Evolutionary conservation across 176 grass and related monocot genomes (phyloP).

Genomic region (Canna indica): DNA sequence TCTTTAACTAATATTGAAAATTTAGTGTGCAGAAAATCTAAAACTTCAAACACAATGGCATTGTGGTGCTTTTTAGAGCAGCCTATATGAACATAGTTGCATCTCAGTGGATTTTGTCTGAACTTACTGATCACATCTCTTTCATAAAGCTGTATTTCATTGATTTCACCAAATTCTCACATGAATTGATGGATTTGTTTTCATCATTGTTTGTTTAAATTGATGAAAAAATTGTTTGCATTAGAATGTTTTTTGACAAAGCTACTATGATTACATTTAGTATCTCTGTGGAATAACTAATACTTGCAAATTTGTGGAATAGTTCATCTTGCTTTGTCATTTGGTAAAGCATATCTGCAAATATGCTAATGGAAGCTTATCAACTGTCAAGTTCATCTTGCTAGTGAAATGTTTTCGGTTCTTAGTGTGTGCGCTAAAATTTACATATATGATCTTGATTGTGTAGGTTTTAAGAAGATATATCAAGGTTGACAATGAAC

Average conservation of each 20-base stretch:
- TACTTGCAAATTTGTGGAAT: not conserved
- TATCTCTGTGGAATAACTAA: not conserved
- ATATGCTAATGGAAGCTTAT: not conserved
- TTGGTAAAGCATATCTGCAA: not conserved
- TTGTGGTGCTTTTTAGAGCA: not conserved
- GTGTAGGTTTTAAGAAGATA: slow-evolving; percentile 61
- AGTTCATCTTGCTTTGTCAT: not conserved
- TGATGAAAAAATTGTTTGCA: not conserved
- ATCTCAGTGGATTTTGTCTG: not conserved
- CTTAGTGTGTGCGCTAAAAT: slow-evolving; percentile 6
- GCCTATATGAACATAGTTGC: not conserved
- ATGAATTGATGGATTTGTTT: not conserved
- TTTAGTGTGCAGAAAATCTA: not conserved
- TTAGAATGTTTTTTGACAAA: not conserved
- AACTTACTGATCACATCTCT: not conserved
- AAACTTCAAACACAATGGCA: not conserved
- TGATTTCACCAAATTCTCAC: not conserved
- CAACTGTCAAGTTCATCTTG: no score
- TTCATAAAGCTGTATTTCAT: not conserved
- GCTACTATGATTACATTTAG: not conserved
- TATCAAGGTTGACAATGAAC: slow-evolving; percentile 55
- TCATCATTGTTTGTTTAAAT: not conserved
- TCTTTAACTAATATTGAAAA: not conserved
- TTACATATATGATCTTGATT: slow-evolving; percentile 7
- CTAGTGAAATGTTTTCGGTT: not conserved